Base-by-base conservation (phyloP, 331 rosid genomes). In the Pyracantha coccinea region DNA sequence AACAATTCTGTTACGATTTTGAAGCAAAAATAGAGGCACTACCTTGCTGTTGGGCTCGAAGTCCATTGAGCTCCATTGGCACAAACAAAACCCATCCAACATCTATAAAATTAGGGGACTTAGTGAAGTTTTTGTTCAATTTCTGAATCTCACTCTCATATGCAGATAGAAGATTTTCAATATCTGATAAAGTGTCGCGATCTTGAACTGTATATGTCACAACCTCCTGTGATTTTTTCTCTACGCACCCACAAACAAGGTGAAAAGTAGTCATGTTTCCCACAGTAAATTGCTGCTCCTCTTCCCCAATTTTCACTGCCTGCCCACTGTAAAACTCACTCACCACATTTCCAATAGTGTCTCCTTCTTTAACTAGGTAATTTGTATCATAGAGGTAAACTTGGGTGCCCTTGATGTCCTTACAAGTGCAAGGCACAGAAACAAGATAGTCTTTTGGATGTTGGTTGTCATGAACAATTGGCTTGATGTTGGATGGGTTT, bases 61-160 rank as follows among this genome's bases (percentile, higher is more conserved):
- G 9, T 66, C 73, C 72, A 16, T 32, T 66, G 20, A 53, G 69
- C 66, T 75, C 72, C 55, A 7, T 29, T 6, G 79, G 79, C 65
- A 75, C 79, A 53, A 65, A 75, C 66, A 75, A 53, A 25, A 75
- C 79, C 79, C 73, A 66, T 12, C 79, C 79, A 35, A 75, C 58
- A 66, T 75, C 79, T 32, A 75, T 19, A 57, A 52, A 75, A 32
- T 21, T 75, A 8, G 79, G 79, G 38, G 60, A 32, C 1, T 67
- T 8, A 11, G 67, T 53, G 7, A 53, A 24, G 25, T 52, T 25
- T 24, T 2, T 19, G 4, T 75, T 75, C 31, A 65, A 54, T 2
- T 21, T 32, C 28, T 15, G 35, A 66, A 66, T 75, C 29, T 66
- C 73, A 53, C 41, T 23, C 66, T 23, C 64, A 10, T 33, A 3